A percentile compares a stretch with the other conserved stretches of the same genome.
These are phyloP conservation scores for Dimargaris cristalligena DNA, from an alignment of 192 early-diverging fungal species.

Conservation along the genomic window DNA sequence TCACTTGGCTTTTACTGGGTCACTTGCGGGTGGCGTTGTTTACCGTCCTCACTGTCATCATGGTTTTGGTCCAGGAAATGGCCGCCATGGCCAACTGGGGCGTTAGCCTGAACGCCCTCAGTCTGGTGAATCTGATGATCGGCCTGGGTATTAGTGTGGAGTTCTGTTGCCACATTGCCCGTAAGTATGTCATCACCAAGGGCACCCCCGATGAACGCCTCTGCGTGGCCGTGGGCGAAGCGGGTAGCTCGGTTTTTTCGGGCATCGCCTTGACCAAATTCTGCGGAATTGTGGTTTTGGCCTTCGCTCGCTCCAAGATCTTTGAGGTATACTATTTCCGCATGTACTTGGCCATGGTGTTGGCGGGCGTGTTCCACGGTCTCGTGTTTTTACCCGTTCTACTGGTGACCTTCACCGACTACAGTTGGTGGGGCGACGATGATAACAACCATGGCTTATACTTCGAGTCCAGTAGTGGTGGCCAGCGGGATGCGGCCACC, in stretches of 20 bases:
- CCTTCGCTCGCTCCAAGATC: conserved; percentile 47
- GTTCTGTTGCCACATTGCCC: conserved; percentile 45
- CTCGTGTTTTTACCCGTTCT: conserved; percentile 38
- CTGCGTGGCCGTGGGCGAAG: conserved; percentile 29
- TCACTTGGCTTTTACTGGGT: conserved; percentile 32
- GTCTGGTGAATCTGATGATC: conserved; percentile 44
- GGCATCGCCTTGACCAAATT: conserved; percentile 50
- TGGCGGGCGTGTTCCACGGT: conserved; percentile 38
- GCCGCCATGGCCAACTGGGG: conserved; percentile 37
- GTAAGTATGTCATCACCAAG: conserved; percentile 32
- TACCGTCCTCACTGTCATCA: conserved; percentile 32
- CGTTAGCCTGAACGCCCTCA: conserved; percentile 42
- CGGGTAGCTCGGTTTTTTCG: conserved; percentile 44
- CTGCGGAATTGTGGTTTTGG: conserved; percentile 41
- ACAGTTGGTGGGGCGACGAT: too few relatives aligned
- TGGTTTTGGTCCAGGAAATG: conserved; percentile 39
- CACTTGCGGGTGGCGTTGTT: conserved; percentile 31
- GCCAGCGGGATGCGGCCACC: too few relatives aligned
- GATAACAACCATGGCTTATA: too few relatives aligned
- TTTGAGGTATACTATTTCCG: conserved; percentile 53
- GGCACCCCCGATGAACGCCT: conserved; percentile 30
- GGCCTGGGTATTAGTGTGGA: conserved; percentile 51
- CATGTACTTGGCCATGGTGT: conserved; percentile 45
- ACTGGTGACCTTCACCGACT: conserved; percentile 13
- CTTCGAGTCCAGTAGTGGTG: too few relatives aligned